phyloP scores from a whole-genome alignment of 2,329 filamentous ascomycete species.

The Lachnellula suecica region DNA sequence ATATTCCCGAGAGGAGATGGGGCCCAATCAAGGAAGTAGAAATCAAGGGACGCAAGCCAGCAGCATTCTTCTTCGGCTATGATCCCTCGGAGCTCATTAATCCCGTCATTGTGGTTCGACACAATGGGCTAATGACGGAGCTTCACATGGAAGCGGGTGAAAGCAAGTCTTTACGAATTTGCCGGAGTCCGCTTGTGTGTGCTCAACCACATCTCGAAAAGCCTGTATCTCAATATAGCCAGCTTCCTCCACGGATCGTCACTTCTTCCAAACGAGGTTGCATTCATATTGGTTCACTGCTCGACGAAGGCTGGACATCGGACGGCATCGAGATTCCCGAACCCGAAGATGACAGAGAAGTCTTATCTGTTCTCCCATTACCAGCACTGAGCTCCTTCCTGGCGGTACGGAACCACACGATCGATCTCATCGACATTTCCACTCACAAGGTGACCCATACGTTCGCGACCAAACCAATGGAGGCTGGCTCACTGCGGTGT shows the following conservation, averaged over 20 bases:
- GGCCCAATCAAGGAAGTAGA: slow-evolving; percentile 54
- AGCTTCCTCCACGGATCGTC: slow-evolving; percentile 38
- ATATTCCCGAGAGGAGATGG: slow-evolving; percentile 56
- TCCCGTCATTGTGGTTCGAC: slow-evolving; percentile 59
- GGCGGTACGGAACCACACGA: slow-evolving; percentile 53
- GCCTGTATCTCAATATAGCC: slow-evolving; percentile 14
- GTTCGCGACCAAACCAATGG: slow-evolving; percentile 58
- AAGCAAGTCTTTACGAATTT: slow-evolving; percentile 46
- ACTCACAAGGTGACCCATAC: slow-evolving; percentile 58
- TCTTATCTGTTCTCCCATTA: slow-evolving; percentile 58
- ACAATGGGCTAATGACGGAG: slow-evolving; percentile 63
- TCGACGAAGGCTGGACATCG: slow-evolving; percentile 48
- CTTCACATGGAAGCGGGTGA: slow-evolving; percentile 46
- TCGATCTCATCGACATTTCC: slow-evolving; percentile 61
- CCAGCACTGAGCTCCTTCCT: slow-evolving; percentile 60
- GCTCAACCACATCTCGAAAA: slow-evolving; percentile 39
- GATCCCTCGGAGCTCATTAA: slow-evolving; percentile 38
- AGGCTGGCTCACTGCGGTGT: slow-evolving; percentile 58
- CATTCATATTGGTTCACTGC: slow-evolving; percentile 46
- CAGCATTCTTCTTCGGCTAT: slow-evolving; percentile 63
- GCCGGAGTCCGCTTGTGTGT: slow-evolving; percentile 48
- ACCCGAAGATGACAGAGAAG: slow-evolving; percentile 39
- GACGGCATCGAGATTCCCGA: slow-evolving; percentile 43
- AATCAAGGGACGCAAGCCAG: slow-evolving; percentile 55
- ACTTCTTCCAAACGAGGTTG: slow-evolving; percentile 50